A percentile compares a stretch with the other conserved stretches of the same genome.
phyloP scores from a whole-genome alignment of 73 alveolate genomes.

The Urostyla sp. region DNA sequence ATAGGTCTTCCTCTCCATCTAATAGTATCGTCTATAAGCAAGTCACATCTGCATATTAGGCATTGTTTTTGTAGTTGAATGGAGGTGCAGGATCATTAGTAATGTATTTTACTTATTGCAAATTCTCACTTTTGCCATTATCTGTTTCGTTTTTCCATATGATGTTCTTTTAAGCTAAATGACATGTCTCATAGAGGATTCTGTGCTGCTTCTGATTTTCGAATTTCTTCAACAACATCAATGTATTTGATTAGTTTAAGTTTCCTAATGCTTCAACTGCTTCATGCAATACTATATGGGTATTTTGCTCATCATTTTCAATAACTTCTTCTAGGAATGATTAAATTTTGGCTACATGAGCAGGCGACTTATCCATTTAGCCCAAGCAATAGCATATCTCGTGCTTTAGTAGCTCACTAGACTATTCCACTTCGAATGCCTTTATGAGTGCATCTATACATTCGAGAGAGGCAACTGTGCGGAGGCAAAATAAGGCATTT shows the following conservation, averaged over 20 bases:
- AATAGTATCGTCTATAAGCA: constrained; percentile 36
- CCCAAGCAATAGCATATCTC: constrained; percentile 84
- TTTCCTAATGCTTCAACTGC: constrained; percentile 86
- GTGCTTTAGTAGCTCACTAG: constrained; percentile 68
- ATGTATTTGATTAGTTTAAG: constrained; percentile 55
- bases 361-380: constrained; percentile 66
- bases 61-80: constrained; percentile 18
- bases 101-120: constrained; percentile 24
- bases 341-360: constrained; percentile 40
- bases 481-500: constrained; percentile 54
- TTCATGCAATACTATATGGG: constrained; percentile 76
- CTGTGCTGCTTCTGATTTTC: constrained; percentile 45
- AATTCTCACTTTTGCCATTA: constrained; percentile 64
- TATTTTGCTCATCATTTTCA: constrained; percentile 47
- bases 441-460: constrained; percentile 60
- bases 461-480: constrained; percentile 66
- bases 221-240: constrained; percentile 64
- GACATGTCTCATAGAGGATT: constrained; percentile 69
- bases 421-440: constrained; percentile 61
- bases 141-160: constrained; percentile 71
- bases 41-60: constrained; percentile 24
- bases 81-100: constrained; percentile 78
- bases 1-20: constrained; percentile 54
- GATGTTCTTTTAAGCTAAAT: constrained; percentile 44
- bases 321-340: constrained; percentile 63